phyloP scores from a whole-genome alignment of 495 filamentous ascomycete species.

The Trichodelitschia bisporula region DNA sequence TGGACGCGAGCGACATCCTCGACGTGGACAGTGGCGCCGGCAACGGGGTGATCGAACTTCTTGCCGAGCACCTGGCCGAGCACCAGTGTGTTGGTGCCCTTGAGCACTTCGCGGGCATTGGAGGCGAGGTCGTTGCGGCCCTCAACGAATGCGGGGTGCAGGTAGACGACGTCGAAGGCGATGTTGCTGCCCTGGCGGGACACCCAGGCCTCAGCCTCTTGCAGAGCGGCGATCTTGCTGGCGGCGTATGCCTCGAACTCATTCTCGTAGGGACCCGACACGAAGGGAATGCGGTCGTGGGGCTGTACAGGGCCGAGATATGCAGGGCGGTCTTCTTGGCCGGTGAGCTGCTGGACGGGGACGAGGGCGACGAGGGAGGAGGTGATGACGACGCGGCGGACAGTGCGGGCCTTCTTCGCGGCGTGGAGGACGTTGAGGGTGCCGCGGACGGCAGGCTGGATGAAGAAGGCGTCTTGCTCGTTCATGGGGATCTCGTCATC shows the following conservation, averaged over 20 bases:
- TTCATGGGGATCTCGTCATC: neutral
- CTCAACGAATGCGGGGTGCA: conserved; percentile 5
- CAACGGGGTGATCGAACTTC: conserved; percentile 9
- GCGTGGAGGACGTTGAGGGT: conserved; percentile 10
- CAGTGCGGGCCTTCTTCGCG: conserved; percentile 8
- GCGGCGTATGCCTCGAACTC: conserved; percentile 5
- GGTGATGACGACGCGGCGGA: conserved; percentile 17
- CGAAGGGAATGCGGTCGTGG: conserved; percentile 3
- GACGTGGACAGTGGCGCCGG: conserved; percentile 18
- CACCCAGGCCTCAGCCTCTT: conserved; percentile 5
- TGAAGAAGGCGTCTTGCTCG: conserved; percentile 4
- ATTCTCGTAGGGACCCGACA: conserved; percentile 2
- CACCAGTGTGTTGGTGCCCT: conserved; percentile 16
- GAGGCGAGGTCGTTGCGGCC: conserved; percentile 5
- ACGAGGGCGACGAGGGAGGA: conserved; percentile 9
- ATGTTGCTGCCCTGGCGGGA: neutral
- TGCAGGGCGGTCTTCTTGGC: conserved; percentile 2
- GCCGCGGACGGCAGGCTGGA: conserved; percentile 12
- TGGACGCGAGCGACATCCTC: conserved; percentile 22
- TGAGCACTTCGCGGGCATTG: conserved; percentile 5
- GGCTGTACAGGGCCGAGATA: conserved; percentile 1
- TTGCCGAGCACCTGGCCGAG: conserved; percentile 16
- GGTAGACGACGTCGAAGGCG: conserved; percentile 3
- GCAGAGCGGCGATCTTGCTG: conserved; percentile 5
- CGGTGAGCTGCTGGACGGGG: conserved; percentile 2